Base-by-base conservation (phyloP, 2,329 filamentous ascomycete species). In the Basipetospora sp. region DNA sequence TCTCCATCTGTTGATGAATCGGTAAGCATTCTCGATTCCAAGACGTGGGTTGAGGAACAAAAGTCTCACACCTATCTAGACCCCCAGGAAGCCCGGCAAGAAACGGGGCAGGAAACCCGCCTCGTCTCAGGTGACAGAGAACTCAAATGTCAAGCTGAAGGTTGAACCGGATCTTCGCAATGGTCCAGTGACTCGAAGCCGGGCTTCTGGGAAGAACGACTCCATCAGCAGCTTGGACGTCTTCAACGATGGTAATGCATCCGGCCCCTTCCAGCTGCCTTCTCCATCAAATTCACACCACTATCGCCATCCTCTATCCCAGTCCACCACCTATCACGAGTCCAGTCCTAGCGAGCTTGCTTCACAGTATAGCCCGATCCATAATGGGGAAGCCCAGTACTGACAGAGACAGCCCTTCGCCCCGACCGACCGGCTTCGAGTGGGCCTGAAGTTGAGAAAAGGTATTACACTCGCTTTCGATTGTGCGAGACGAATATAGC, bases 1-100 rank as follows among this genome's bases (percentile, higher is more conserved):
- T 64, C 62, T 29, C 69, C 71, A 13, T 77, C 73, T 26, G 20
- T 36, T 16, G 17, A 16, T 3, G 27, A 26, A 16, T 37, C 28
- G 8, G 39, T 41, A 34, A 33, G 39, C 13, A 26, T 20, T 14
- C 16, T 35, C 13, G 18, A 20, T 4, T 22, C 15, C 8, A 27
- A 8, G n/a, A n/a, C 25, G 4, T 25, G 8, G 15, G 15, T 6
- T 9, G 10, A 14, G n/a, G 5, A 15, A 16, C 25, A 16, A 11
- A 19, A n/a, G 13, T 11, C 16, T 14, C 20, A 25, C n/a, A 36
- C 34, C n/a, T 14, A n/a, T 20, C 13, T 14, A 39, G 36, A 15
- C 36, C 9, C 36, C 30, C 18, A 33, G 26, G 15, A 31, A 13
- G 28, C 27, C 14, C 10, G 6, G 22, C 9, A 36, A 29, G 34